Percentiles rank a stretch among this genome's conserved stretches.
Evolutionary conservation across 2,329 filamentous ascomycete species (phyloP).

Genomic region (Penicillium sp.): DNA sequence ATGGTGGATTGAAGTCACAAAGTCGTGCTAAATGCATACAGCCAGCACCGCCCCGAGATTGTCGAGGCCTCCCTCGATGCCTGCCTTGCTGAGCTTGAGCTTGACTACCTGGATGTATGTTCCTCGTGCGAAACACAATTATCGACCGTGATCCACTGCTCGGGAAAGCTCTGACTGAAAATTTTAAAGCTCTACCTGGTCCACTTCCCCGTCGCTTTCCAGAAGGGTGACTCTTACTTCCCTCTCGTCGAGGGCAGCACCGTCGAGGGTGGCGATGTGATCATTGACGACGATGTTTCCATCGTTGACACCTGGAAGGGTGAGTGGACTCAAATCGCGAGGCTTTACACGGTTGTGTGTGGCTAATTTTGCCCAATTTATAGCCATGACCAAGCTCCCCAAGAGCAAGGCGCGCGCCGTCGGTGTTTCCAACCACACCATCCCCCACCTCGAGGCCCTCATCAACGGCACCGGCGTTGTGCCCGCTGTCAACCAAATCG

Average conservation of each 20-base stretch:
- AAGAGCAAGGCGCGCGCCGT: conserved; percentile 45
- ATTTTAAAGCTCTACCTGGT: conserved; percentile 39
- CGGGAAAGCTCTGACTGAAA: not conserved
- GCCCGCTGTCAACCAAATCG: conserved; percentile 68
- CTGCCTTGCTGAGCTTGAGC: conserved; percentile 54
- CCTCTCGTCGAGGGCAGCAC: conserved; percentile 44
- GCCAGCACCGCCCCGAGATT: conserved; percentile 51
- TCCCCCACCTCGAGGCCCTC: conserved; percentile 53
- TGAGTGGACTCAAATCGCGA: conserved; percentile 12
- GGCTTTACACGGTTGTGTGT: too few relatives aligned
- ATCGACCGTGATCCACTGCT: too few relatives aligned
- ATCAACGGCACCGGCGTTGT: conserved; percentile 58
- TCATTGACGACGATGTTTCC: conserved; percentile 48
- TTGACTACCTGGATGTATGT: conserved; percentile 58
- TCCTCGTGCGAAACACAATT: not conserved
- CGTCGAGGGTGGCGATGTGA: conserved; percentile 40
- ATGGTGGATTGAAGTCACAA: not conserved
- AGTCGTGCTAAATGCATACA: conserved; percentile 7
- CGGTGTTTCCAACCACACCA: conserved; percentile 47
- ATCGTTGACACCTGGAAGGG: conserved; percentile 47
- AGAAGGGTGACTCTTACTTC: conserved; percentile 47
- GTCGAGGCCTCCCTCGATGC: conserved; percentile 54
- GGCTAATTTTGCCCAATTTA: not conserved
- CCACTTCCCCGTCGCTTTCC: conserved; percentile 51
- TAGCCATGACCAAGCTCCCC: conserved; percentile 47